Evolutionary conservation across 2,329 filamentous ascomycete species (phyloP).

Genomic region (Hortaea sp.): DNA sequence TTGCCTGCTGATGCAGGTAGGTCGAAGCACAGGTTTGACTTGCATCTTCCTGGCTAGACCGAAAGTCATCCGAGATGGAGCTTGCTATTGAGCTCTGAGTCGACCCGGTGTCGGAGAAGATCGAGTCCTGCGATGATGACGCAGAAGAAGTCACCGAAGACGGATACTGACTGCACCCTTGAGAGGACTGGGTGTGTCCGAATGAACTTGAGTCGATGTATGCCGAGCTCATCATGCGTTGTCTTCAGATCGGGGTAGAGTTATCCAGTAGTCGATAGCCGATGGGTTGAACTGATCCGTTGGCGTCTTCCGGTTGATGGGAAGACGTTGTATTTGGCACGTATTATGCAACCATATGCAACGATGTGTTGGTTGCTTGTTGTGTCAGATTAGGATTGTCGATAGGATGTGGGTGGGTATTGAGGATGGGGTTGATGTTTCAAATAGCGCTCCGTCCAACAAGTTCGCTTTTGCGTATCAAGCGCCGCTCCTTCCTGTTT

Average conservation of each 20-base stretch:
- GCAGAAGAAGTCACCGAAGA: slow-evolving; percentile 63
- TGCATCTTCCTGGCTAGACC: slow-evolving; percentile 29
- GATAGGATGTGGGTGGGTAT: neutral
- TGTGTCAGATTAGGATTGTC: no score
- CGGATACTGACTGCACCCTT: slow-evolving; percentile 42
- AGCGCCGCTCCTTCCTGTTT: no score
- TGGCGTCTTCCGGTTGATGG: slow-evolving; percentile 20
- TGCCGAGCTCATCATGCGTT: slow-evolving; percentile 19
- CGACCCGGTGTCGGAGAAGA: slow-evolving; percentile 58
- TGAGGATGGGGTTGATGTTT: neutral
- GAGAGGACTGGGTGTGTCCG: slow-evolving; percentile 25
- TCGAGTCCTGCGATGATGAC: slow-evolving; percentile 64
- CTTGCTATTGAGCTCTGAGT: slow-evolving; percentile 41
- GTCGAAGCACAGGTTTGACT: slow-evolving; percentile 15
- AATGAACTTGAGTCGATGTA: slow-evolving; percentile 9
- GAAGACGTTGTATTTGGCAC: slow-evolving; percentile 9
- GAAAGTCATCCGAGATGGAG: slow-evolving; percentile 52
- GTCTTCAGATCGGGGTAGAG: slow-evolving; percentile 9
- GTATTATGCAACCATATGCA: slow-evolving; percentile 9
- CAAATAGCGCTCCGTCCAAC: no score
- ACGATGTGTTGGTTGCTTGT: neutral
- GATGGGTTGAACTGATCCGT: slow-evolving; percentile 12
- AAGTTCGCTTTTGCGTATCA: neutral
- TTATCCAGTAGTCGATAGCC: slow-evolving; percentile 18
- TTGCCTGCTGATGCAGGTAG: slow-evolving; percentile 8